Evolutionary conservation across 2,329 filamentous ascomycete species (phyloP).

Genomic region (Aspergillus cejpii): DNA sequence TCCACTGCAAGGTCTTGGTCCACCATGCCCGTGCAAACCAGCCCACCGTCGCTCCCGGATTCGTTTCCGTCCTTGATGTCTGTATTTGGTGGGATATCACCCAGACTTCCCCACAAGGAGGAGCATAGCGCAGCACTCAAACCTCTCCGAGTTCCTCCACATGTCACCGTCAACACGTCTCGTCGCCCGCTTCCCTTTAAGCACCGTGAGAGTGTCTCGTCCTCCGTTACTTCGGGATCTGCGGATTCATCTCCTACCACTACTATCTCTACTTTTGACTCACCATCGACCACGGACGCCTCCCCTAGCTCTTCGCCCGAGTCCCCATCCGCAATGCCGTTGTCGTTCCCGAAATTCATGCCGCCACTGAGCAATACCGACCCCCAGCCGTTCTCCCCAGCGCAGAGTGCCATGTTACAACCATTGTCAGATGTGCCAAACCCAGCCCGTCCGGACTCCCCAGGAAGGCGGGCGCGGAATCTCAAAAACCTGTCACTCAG

Average conservation of each 20-base stretch:
- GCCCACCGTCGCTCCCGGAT: constrained; percentile 35
- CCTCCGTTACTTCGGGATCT: constrained; percentile 59
- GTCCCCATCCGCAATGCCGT: constrained; percentile 68
- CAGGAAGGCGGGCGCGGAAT: constrained; percentile 47
- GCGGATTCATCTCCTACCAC: constrained; percentile 93
- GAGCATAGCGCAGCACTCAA: constrained; percentile 23
- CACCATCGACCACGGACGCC: constrained; percentile 79
- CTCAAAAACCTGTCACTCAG: constrained; percentile 59
- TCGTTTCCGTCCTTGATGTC: constrained; percentile 50
- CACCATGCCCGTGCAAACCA: constrained; percentile 39
- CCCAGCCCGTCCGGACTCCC: constrained; percentile 38
- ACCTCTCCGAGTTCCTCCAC: constrained; percentile 24
- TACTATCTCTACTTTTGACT: constrained; percentile 86
- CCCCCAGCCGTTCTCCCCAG: constrained; percentile 19
- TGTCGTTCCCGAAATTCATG: constrained; percentile 40
- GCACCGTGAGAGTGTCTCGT: constrained; percentile 41
- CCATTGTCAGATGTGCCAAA: constrained; percentile 21
- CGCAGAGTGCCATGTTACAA: constrained; percentile 25
- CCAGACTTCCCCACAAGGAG: constrained; percentile 22
- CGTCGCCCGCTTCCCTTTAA: constrained; percentile 27
- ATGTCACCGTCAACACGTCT: constrained; percentile 24
- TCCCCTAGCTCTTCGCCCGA: constrained; percentile 90
- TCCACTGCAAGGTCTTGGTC: constrained; percentile 17
- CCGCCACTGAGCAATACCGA: constrained; percentile 24
- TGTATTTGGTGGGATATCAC: constrained; percentile 43